Evolutionary conservation across 306 rosid species (phyloP), one percentile per base, ranked within the genome.

Genomic region (Malus sylvestris): DNA sequence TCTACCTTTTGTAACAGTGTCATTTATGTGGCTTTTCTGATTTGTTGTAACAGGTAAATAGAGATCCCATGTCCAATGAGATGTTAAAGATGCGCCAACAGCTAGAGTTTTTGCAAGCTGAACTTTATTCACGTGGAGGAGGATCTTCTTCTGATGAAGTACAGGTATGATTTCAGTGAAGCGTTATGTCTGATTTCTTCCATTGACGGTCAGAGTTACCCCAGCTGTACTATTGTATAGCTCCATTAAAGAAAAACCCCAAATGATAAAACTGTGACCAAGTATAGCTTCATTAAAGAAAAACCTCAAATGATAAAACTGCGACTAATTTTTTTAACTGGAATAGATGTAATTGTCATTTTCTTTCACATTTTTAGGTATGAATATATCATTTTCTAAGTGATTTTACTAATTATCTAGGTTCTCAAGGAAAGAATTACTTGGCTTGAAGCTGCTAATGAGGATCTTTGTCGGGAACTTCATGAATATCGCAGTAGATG

Each of bases 21-120:
- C 71, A 68, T 75, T 57, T 44, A 55, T 79, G 57, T 53, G 46
- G 68, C 73, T 64, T 76, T 76, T 78, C 76, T 69, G 61, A 76
- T 71, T 22, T 74, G 25, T 45, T 71, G 42, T 6, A 78, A 68
- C 85, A 96, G 99, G 84, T 96, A 70, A 96, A 96, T 52, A 87
- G 99, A 93, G 99, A 96, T 75, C 98, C 99, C 85, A 91, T 93
- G 94, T 91, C 99, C 73, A 93, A 63, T 74, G 99, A 96, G 87
- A 93, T 96, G 98, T 83, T 91, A 79, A 96, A 96, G 90, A 96
- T 96, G 99, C 90, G 98, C 81, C 99, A 96, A 78, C 93, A 91
- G 77, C 85, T 96, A 81, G 98, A 93, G 86, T 89, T 52, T 85
- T 89, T 96, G 84, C 97, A 93, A 86, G 99, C 99, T 55, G 99